A percentile compares a stretch with the other conserved stretches of the same genome.
Conservation (phyloP, 257 asterid species). For the Solanum pinnatisectum region DNA sequence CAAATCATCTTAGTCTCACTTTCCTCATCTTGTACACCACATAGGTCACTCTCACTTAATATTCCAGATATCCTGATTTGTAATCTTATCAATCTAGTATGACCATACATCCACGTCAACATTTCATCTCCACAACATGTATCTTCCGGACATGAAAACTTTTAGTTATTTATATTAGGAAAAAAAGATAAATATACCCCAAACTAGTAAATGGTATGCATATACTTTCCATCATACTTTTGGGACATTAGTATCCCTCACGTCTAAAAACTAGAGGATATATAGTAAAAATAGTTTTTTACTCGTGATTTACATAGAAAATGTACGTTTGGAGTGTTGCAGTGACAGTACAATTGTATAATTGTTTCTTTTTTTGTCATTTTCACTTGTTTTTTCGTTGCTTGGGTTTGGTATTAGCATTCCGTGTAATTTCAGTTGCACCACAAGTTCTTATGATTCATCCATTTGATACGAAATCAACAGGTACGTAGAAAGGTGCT, state of each 20-base stretch:
- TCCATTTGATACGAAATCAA: not conserved
- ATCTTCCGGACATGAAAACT: no score
- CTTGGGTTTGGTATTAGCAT: not conserved
- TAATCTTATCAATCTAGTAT: not conserved
- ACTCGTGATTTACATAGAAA: no score
- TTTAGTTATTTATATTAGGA: no score
- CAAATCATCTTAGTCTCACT: no score
- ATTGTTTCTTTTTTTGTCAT: not conserved
- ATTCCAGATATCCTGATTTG: not conserved
- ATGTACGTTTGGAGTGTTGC: not conserved
- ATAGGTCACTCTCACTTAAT: not conserved
- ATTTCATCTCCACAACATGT: no score
- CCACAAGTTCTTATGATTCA: not conserved
- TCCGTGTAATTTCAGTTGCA: not conserved
- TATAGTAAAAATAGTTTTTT: no score
- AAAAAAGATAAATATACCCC: no score
- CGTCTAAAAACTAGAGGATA: no score
- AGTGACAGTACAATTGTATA: not conserved
- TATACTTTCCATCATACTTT: no score
- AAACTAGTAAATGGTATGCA: no score
- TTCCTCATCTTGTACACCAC: not conserved
- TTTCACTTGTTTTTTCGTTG: not conserved
- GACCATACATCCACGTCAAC: not conserved
- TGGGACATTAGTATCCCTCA: rapidly evolving
- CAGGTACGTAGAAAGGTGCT: not conserved